These are phyloP conservation scores for Macrotyloma uniflorum DNA, from an alignment of 306 rosid genomes.

Conservation along the genomic window DNA sequence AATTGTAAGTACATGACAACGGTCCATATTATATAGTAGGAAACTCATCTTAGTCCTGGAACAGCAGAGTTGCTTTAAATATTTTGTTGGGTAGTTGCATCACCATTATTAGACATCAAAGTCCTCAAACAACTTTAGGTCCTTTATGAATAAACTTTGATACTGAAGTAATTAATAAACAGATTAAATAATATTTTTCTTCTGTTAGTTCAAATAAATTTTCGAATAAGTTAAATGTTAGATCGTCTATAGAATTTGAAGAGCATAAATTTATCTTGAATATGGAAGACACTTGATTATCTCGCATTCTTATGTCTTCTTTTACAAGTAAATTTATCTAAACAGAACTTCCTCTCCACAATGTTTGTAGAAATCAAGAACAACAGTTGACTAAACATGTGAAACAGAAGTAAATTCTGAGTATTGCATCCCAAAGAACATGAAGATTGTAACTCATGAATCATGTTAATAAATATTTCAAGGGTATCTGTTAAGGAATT, in stretches of 20 bases:
- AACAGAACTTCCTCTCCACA: not conserved
- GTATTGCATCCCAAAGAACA: not conserved
- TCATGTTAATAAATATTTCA: too few relatives aligned
- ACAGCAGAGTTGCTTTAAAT: slow-evolving; percentile 31
- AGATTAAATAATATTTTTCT: not conserved
- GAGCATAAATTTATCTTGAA: not conserved
- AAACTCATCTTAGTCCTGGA: not conserved
- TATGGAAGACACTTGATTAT: not conserved
- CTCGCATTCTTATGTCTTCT: not conserved
- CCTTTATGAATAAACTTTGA: not conserved
- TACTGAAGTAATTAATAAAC: not conserved
- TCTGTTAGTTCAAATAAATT: not conserved
- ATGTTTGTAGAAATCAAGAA: not conserved
- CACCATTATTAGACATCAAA: slow-evolving; percentile 29
- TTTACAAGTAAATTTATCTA: too few relatives aligned
- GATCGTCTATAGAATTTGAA: not conserved
- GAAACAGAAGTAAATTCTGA: not conserved
- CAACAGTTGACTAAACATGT: not conserved
- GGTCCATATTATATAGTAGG: slow-evolving; percentile 20
- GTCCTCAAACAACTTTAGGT: not conserved
- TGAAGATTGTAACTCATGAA: too few relatives aligned
- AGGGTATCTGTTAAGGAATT: too few relatives aligned
- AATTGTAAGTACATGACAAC: slow-evolving; percentile 11
- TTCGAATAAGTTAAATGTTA: not conserved
- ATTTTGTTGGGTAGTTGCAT: slow-evolving; percentile 31